A percentile compares a stretch with the other conserved stretches of the same genome.
These are phyloP conservation scores for Exophiala phaeomuriformis DNA, from an alignment of 2,329 filamentous ascomycete genomes.

Conservation along the genomic window DNA sequence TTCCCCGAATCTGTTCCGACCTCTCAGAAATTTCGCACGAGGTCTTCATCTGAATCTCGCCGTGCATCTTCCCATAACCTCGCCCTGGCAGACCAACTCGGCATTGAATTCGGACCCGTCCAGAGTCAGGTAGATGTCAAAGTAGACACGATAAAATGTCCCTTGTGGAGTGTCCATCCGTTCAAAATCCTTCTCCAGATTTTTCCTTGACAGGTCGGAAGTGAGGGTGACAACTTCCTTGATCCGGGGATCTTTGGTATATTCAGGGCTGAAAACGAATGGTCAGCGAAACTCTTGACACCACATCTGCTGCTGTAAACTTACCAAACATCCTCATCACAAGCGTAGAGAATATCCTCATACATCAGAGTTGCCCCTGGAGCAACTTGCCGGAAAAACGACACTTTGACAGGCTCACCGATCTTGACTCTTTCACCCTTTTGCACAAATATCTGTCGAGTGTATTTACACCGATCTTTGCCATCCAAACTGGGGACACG, in stretches of 20 bases:
- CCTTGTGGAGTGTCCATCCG: conserved; percentile 98
- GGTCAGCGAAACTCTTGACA: conserved; percentile 6
- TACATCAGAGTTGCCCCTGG: conserved; percentile 98
- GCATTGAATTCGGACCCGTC: conserved; percentile 98
- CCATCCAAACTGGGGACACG: conserved; percentile 93
- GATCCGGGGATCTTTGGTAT: conserved; percentile 99
- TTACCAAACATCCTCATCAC: conserved; percentile 80
- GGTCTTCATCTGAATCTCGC: conserved; percentile 64
- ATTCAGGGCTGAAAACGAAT: conserved; percentile 58
- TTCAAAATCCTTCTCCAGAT: conserved; percentile 98
- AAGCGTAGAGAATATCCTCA: conserved; percentile 95
- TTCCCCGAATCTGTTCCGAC: no score
- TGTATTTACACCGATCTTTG: conserved; percentile 98
- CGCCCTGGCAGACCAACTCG: conserved; percentile 96
- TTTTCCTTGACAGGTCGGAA: conserved; percentile 93
- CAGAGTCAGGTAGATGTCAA: conserved; percentile 75
- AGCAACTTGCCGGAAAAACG: conserved; percentile 95
- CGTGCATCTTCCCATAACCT: conserved; percentile 96
- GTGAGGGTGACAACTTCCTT: conserved; percentile 98
- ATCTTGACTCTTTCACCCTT: conserved; percentile 99
- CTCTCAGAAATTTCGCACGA: no score
- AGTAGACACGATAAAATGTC: conserved; percentile 75
- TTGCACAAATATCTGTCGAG: conserved; percentile 94
- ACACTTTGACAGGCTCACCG: conserved; percentile 96
- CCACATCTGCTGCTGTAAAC: conserved; percentile 1